Conservation (phyloP, 495 filamentous ascomycete species). For the Xylaria telfairii region DNA sequence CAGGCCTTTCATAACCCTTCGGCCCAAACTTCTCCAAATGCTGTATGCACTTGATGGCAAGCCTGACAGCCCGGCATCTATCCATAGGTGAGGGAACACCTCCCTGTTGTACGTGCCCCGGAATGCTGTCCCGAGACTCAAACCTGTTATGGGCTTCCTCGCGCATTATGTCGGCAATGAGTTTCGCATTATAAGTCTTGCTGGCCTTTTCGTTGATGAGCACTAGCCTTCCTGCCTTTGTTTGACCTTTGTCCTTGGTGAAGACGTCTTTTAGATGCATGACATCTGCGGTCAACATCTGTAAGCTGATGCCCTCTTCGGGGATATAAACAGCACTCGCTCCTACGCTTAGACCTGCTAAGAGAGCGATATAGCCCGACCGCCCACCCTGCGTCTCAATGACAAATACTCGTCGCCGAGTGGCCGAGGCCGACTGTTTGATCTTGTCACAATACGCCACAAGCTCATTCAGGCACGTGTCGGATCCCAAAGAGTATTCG, state of each 20-base stretch:
- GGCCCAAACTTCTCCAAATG: constrained; percentile 80
- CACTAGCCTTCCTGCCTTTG: constrained; percentile 90
- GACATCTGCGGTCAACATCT: constrained; percentile 92
- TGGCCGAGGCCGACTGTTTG: constrained; percentile 93
- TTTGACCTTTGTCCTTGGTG: constrained; percentile 83
- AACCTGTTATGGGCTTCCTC: constrained; percentile 92
- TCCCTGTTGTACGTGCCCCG: constrained; percentile 96
- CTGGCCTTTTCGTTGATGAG: constrained; percentile 93
- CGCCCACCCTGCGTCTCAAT: constrained; percentile 96
- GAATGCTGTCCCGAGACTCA: constrained; percentile 90
- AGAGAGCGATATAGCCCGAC: constrained; percentile 92
- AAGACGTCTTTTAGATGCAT: constrained; percentile 88
- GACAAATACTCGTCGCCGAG: constrained; percentile 91
- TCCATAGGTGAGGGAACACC: constrained; percentile 96
- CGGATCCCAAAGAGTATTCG: constrained; percentile 94
- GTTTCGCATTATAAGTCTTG: constrained; percentile 85
- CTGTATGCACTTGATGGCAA: constrained; percentile 90
- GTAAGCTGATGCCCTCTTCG: constrained; percentile 92
- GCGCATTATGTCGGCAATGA: constrained; percentile 93
- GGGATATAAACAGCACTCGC: constrained; percentile 97
- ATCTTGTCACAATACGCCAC: constrained; percentile 97
- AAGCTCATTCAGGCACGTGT: constrained; percentile 97
- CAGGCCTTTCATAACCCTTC: constrained; percentile 54
- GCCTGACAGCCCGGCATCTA: constrained; percentile 85
- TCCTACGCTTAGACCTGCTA: constrained; percentile 86